phyloP scores from a whole-genome alignment of 306 rosid species.

The Lagenaria siceraria region DNA sequence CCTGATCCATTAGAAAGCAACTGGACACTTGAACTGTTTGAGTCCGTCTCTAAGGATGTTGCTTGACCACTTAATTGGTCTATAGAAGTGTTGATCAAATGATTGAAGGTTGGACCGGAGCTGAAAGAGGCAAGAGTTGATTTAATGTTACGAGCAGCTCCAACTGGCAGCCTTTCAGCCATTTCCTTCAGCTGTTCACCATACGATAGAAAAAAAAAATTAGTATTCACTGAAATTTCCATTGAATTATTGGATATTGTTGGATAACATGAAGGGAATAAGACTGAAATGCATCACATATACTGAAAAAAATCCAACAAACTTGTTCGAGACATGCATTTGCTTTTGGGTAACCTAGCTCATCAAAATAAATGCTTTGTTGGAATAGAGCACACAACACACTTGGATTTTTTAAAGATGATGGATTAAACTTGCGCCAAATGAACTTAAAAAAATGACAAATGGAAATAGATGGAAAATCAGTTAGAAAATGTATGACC shows the following conservation, averaged over 20 bases:
- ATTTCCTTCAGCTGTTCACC: slow-evolving; percentile 72
- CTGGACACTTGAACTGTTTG: slow-evolving; percentile 50
- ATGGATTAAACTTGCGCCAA: neutral
- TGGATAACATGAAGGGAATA: neutral
- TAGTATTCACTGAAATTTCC: neutral
- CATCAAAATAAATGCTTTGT: neutral
- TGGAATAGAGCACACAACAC: neutral
- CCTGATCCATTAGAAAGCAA: slow-evolving; percentile 60
- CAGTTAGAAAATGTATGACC: neutral
- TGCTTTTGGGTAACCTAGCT: neutral
- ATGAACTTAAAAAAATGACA: neutral
- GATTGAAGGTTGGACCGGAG: slow-evolving; percentile 47
- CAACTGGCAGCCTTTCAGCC: slow-evolving; percentile 98
- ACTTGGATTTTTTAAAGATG: neutral
- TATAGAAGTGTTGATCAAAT: slow-evolving; percentile 35
- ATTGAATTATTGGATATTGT: neutral
- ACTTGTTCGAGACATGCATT: neutral
- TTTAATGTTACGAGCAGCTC: slow-evolving; percentile 62
- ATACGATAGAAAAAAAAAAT: neutral
- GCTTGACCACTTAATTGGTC: slow-evolving; percentile 55
- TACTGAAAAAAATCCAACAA: neutral
- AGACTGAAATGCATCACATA: neutral
- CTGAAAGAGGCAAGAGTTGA: slow-evolving; percentile 61
- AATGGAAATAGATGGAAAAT: neutral
- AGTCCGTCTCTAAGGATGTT: slow-evolving; percentile 50